These are phyloP conservation scores for Drosera capensis DNA, from an alignment of 148 eudicot genomes.

Conservation along the genomic window DNA sequence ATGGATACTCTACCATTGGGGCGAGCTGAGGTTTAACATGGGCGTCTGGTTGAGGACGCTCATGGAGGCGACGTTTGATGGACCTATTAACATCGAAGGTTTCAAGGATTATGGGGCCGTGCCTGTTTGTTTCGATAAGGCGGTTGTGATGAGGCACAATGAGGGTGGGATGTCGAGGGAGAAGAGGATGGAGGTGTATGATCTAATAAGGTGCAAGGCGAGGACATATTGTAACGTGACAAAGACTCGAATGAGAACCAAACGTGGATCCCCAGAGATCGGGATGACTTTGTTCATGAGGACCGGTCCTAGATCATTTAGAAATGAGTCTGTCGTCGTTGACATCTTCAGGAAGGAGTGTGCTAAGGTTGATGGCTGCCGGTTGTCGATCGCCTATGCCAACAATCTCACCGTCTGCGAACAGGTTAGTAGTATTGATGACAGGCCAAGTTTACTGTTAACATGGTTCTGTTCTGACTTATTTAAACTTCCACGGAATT, in stretches of 20 bases:
- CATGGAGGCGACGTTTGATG: constrained; percentile 45
- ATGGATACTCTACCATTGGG: constrained; percentile 66
- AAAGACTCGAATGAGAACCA: background rate
- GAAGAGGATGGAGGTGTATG: constrained; percentile 39
- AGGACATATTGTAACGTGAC: constrained; percentile 27
- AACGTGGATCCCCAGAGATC: constrained; percentile 11
- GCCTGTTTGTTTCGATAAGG: constrained; percentile 44
- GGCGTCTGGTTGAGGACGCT: constrained; percentile 35
- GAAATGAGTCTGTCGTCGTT: constrained; percentile 34
- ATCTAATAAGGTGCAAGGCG: constrained; percentile 53
- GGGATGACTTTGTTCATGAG: constrained; percentile 53
- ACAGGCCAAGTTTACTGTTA: background rate
- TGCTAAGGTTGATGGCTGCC: constrained; percentile 31
- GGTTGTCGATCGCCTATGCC: constrained; percentile 29
- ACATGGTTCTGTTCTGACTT: background rate
- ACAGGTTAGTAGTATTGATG: constrained; percentile 31
- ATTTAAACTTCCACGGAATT: too few species aligned
- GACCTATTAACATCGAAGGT: constrained; percentile 20
- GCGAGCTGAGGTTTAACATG: constrained; percentile 46
- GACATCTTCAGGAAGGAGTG: constrained; percentile 44
- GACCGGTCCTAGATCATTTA: constrained; percentile 54
- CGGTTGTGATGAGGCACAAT: constrained; percentile 66
- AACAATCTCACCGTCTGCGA: constrained; percentile 61
- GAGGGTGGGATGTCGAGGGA: constrained; percentile 54
- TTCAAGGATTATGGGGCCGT: constrained; percentile 16